Conservation (phyloP, 306 rosid genomes). For the Morella rubra region DNA sequence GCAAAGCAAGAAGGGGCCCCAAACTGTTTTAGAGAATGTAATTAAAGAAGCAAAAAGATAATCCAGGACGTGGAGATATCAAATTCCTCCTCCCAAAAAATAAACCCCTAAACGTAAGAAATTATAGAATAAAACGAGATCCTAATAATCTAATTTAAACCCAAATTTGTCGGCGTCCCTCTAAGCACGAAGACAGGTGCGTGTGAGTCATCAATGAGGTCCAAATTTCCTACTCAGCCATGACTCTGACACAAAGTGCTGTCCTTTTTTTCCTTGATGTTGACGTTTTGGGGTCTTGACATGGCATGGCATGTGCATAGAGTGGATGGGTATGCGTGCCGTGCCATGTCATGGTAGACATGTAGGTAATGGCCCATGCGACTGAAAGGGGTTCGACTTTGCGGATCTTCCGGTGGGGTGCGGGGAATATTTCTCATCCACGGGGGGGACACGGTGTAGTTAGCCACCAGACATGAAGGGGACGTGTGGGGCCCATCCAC, state of each 20-base stretch:
- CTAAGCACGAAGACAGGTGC: conserved; percentile 6
- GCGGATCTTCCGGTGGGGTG: not conserved
- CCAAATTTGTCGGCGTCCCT: conserved; percentile 15
- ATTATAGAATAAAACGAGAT: conserved; percentile 14
- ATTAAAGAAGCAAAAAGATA: not conserved
- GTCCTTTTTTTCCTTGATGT: not conserved
- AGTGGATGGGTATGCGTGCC: not conserved
- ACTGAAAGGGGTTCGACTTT: not conserved
- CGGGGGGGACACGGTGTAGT: not conserved
- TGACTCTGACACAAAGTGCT: conserved; percentile 41
- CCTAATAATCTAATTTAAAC: not conserved
- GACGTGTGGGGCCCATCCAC: conserved; percentile 54
- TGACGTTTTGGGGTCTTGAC: too few species aligned
- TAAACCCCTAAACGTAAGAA: conserved; percentile 10
- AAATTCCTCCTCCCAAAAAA: not conserved
- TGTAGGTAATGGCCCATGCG: not conserved
- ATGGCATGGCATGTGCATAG: not conserved
- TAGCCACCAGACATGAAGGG: conserved; percentile 36
- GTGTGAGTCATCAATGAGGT: conserved; percentile 45
- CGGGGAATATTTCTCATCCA: not conserved
- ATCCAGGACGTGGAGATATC: not conserved
- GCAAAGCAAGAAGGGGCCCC: not conserved
- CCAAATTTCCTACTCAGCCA: conserved; percentile 51
- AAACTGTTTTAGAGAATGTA: not conserved
- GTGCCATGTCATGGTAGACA: not conserved